These are phyloP conservation scores for Phanerochaete carnosa DNA, from an alignment of 768 basidiomycete genomes.

Conservation along the genomic window DNA sequence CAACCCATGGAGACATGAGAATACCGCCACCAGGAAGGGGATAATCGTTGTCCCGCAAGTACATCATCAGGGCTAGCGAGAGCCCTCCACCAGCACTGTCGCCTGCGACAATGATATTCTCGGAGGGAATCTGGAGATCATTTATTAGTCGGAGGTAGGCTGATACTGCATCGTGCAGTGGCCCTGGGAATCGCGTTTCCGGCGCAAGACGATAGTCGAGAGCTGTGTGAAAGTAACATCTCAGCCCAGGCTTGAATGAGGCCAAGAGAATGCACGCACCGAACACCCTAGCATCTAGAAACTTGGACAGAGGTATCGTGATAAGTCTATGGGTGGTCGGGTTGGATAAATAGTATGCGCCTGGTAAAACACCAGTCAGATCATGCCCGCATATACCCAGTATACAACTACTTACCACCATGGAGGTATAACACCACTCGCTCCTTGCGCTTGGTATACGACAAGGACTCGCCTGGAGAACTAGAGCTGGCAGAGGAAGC, in stretches of 20 bases:
- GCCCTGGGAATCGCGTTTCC: conserved; percentile 91
- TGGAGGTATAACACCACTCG: conserved; percentile 91
- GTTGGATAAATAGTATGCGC: conserved; percentile 91
- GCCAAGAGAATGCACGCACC: conserved; percentile 36
- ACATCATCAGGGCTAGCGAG: conserved; percentile 82
- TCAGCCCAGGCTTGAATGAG: neutral
- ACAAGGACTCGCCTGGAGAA: neutral
- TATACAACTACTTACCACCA: conserved; percentile 60
- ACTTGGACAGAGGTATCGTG: conserved; percentile 88
- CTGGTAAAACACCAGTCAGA: conserved; percentile 30
- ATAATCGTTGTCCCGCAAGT: conserved; percentile 89
- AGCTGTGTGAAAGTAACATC: conserved; percentile 45
- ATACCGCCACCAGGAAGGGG: conserved; percentile 83
- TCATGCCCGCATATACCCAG: neutral
- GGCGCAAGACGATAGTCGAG: conserved; percentile 96
- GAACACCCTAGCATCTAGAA: conserved; percentile 86
- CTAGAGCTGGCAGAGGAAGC: neutral
- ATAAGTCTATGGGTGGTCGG: conserved; percentile 88
- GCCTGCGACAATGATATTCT: conserved; percentile 85
- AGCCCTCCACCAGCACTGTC: conserved; percentile 95
- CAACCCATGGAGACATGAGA: conserved; percentile 94
- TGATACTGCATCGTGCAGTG: conserved; percentile 79
- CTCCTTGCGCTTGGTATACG: conserved; percentile 50
- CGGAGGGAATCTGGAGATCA: conserved; percentile 86
- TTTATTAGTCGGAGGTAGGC: conserved; percentile 86